Evolutionary conservation across 331 rosid species (phyloP), one percentile per base, ranked within the genome.

Genomic region (Quercus tomentella): DNA sequence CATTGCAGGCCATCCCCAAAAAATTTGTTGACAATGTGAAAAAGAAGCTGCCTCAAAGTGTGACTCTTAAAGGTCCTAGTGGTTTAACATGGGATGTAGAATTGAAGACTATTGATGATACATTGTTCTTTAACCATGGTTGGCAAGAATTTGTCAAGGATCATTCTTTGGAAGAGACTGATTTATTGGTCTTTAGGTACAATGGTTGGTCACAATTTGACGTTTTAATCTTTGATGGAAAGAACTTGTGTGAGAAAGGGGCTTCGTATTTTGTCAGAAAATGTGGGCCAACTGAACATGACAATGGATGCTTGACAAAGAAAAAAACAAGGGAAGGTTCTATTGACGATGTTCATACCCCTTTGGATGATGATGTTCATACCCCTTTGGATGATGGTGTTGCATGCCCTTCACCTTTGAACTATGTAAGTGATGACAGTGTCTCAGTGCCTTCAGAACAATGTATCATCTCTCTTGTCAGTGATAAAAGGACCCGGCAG

Each of bases 111-210:
- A 85, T 66, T 72, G 90, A 82, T 16, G 87, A 79, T 67, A 30
- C 78, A 20, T 22, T 81, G 77, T 84, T 79, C 83, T 86, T 92
- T 22, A 75, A 72, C 3, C 55, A 77, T 0, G 96, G 97, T 33
- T 92, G 96, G 97, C 73, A 72, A 71, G 90, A 82, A 51, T 92
- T 92, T 74, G 84, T 77, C 61, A 83, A 83, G 81, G 96, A 88
- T 67, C 90, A 92, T 37, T 56, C 78, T 68, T 65, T 92, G 79
- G 82, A 58, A 76, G 91, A 85, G 85, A 85, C 86, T 84, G 97
- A 92, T 86, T 82, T 90, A n/a, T 85, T 92, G 77, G 84, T 90
- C 71, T 92, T 92, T 74, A 88, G 83, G 82, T 92, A 87, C 89
- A 86, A 90, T 33, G 89, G 91, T 10, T 85, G 86, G 28, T 81